These are phyloP conservation scores for Calocybe indica DNA, from an alignment of 768 basidiomycete species.

Conservation along the genomic window DNA sequence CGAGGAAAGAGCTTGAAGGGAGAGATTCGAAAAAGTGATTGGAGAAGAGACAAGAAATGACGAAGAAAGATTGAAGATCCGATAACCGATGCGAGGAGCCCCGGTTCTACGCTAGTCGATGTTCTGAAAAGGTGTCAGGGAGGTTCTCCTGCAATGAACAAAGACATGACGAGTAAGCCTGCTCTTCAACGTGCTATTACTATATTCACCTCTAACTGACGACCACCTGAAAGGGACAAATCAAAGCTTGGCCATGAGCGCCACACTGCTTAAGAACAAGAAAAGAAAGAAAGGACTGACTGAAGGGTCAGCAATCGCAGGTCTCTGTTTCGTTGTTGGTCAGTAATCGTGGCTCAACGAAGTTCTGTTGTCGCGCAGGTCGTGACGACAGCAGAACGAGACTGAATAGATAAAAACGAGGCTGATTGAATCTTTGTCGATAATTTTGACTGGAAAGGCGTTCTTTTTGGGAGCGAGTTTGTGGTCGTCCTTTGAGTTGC, in stretches of 20 bases:
- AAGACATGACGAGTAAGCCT: constrained; percentile 13
- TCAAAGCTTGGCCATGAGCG: constrained; percentile 13
- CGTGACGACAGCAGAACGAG: constrained; percentile 14
- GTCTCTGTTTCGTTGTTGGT: constrained; percentile 73
- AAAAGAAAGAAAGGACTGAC: constrained; percentile 34
- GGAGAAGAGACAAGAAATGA: constrained; percentile 6
- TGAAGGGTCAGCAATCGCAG: constrained; percentile 78
- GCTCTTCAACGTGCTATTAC: neutral
- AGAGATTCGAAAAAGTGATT: constrained; percentile 10
- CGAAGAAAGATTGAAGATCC: constrained; percentile 5
- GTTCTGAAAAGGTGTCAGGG: constrained; percentile 49
- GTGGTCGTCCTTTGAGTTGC: neutral
- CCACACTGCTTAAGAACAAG: neutral
- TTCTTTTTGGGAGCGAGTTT: constrained; percentile 4
- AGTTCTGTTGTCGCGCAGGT: constrained; percentile 33
- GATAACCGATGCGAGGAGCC: neutral
- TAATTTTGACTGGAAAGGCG: constrained; percentile 8
- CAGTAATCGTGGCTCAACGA: constrained; percentile 55
- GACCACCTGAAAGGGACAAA: constrained; percentile 51
- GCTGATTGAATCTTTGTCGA: constrained; percentile 7
- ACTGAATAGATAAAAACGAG: neutral
- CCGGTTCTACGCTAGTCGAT: neutral
- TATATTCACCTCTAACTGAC: constrained; percentile 62
- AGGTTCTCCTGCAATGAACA: constrained; percentile 58
- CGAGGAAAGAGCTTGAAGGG: constrained; percentile 59